Percentiles rank a stretch among this genome's conserved stretches.
phyloP scores from a whole-genome alignment of 2,329 filamentous ascomycete species.

The Aspergillus sp. region DNA sequence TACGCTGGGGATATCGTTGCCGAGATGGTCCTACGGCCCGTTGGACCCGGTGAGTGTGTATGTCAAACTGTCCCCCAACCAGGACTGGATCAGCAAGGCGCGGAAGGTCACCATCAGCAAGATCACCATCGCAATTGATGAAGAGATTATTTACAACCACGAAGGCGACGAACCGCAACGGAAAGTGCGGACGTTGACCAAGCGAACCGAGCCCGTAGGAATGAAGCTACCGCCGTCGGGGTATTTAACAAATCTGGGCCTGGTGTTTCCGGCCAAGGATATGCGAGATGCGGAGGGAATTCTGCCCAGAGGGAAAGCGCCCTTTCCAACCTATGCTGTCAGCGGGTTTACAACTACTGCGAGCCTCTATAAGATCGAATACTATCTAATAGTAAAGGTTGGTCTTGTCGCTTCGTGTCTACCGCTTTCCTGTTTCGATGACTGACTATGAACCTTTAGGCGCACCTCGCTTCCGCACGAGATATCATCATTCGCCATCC shows the following conservation, averaged over 20 bases:
- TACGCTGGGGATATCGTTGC: constrained; percentile 85
- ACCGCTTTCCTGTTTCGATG: neutral
- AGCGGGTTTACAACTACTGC: constrained; percentile 91
- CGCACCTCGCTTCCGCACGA: constrained; percentile 79
- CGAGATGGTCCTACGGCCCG: constrained; percentile 94
- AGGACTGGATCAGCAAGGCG: constrained; percentile 86
- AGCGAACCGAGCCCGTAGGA: constrained; percentile 77
- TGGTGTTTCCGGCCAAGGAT: constrained; percentile 89
- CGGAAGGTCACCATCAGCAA: constrained; percentile 90
- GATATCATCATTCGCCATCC: constrained; percentile 88
- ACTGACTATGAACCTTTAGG: constrained; percentile 52
- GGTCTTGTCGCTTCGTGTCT: neutral
- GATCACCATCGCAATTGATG: constrained; percentile 90
- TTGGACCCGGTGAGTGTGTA: constrained; percentile 94
- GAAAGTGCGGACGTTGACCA: constrained; percentile 82
- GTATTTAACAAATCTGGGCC: constrained; percentile 86
- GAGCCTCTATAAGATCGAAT: constrained; percentile 96
- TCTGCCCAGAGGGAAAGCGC: constrained; percentile 77
- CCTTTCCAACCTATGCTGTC: constrained; percentile 86
- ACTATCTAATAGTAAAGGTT: constrained; percentile 92
- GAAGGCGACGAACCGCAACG: constrained; percentile 93
- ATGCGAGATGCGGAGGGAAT: constrained; percentile 83
- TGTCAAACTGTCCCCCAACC: constrained; percentile 89
- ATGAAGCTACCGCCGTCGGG: constrained; percentile 86
- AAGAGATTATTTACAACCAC: constrained; percentile 98